Evolutionary conservation across 306 rosid genomes (phyloP), one percentile per base, ranked within the genome.

Genomic region (Trifolium fragiferum): DNA sequence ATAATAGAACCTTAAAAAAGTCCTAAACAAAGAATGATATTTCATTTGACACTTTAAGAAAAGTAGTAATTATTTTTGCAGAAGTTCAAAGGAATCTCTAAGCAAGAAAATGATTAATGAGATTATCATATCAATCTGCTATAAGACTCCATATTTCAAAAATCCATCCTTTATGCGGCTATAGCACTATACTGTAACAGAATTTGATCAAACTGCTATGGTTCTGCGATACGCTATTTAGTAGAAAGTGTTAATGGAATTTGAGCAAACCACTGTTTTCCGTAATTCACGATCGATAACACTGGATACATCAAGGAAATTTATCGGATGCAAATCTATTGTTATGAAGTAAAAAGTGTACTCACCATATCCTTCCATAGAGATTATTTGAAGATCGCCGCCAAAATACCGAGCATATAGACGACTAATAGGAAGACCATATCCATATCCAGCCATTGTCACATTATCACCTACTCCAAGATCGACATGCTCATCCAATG

Each of bases 331-430:
- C 54, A 61, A 37, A 66, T 27, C 32, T 60, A 61, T 38, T 30
- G 3, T n/a, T n/a, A 46, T 35, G 63, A 38, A 67, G 40, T 30
- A 7, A 32, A 49, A 40, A 23, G 27, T 14, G 19, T 59, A 80
- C 90, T 86, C 62, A 90, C 98, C 98, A 68, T 93, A 90, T 83
- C 96, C 96, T 86, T 93, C 98, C 97, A 93, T 93, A 18, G 98
- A 93, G 81, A 90, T 89, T 30, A 90, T 82, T 82, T 93, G 98
- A 81, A 93, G 87, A 85, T 90, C 97, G 32, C 98, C 97, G 21
- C 98, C 97, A 66, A 90, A 90, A 74, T 93, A 91, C 53, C 92
- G 88, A 38, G 98, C 98, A 67, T 93, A 93, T 43, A 89, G 54
- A 63, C 97, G 97, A 59, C 98, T 86, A 54, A 90, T 90, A 3